Evolutionary conservation across 1,284 basidiomycete species (phyloP).

Genomic region (Tilletiopsis washingtonensis): DNA sequence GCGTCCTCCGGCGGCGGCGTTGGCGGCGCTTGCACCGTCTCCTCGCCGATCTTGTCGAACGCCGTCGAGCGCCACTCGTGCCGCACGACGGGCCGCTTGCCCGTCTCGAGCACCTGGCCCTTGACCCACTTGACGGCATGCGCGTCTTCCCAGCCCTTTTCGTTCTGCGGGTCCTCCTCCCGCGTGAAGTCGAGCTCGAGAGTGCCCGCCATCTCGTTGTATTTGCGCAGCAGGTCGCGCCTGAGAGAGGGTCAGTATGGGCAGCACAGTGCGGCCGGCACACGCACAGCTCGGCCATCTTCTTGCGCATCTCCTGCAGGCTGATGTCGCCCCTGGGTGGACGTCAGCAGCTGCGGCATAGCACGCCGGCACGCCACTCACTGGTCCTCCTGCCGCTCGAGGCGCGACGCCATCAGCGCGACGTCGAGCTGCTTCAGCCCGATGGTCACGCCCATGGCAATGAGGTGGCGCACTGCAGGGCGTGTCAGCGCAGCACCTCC

Average conservation of each 20-base stretch:
- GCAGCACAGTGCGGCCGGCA: too few species aligned
- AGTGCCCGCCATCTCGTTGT: conserved; percentile 13
- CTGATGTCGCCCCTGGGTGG: conserved; percentile 4
- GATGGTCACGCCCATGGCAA: conserved; percentile 7
- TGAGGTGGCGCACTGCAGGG: conserved; percentile 5
- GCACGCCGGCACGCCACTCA: too few species aligned
- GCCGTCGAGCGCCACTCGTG: conserved; percentile 15
- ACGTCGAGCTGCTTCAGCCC: conserved; percentile 15
- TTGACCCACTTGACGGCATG: conserved; percentile 16
- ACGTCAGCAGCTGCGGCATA: too few species aligned
- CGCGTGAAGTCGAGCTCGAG: conserved; percentile 12
- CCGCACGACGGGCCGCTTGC: conserved; percentile 5
- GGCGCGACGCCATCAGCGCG: conserved; percentile 9
- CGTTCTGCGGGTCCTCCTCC: conserved; percentile 11
- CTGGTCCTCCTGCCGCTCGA: conserved; percentile 5
- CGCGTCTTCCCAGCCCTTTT: conserved; percentile 6
- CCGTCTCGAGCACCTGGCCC: conserved; percentile 9
- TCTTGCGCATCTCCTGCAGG: conserved; percentile 7
- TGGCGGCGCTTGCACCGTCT: conserved; percentile 1
- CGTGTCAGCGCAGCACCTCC: too few species aligned
- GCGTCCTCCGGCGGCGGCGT: neutral
- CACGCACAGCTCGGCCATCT: conserved; percentile 10
- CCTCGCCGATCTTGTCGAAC: conserved; percentile 5
- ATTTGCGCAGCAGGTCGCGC: conserved; percentile 14
- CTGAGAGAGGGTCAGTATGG: too few species aligned